Percentiles rank a stretch among this genome's conserved stretches.
Evolutionary conservation across 2,329 filamentous ascomycete species (phyloP).

Genomic region (Didymella glomerata): DNA sequence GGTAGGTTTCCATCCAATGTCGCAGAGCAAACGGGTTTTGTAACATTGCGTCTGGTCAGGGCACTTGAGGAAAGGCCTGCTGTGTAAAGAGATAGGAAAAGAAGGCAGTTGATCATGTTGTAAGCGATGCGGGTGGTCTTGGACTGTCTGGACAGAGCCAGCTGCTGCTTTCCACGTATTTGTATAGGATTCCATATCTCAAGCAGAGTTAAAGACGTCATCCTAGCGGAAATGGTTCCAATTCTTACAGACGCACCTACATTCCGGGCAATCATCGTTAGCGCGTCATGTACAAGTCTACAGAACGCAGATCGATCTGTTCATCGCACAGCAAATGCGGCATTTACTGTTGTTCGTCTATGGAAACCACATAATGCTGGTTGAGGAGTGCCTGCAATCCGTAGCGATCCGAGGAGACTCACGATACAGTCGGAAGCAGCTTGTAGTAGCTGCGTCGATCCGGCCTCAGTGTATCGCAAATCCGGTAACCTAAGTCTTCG

Average conservation of each 20-base stretch:
- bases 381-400: not conserved
- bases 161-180: not conserved
- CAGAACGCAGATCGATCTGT: not conserved
- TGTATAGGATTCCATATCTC: not conserved
- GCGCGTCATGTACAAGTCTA: not conserved
- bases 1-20: not conserved
- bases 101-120: not conserved
- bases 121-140: not conserved
- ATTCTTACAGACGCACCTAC: not conserved
- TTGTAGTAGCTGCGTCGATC: not conserved
- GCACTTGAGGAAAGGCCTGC: not conserved
- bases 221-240: not conserved
- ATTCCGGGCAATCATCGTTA: not conserved
- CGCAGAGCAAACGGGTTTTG: constrained; percentile 10
- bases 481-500: not conserved
- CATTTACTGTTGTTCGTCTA: not conserved
- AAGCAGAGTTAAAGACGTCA: not conserved
- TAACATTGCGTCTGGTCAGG: not conserved
- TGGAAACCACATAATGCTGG: not conserved
- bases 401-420: not conserved
- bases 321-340: not conserved
- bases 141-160: not conserved
- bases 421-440: not conserved
- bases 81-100: not conserved
- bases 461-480: not conserved